Base-by-base conservation (phyloP, 106 monocot genomes). In the Dendrobium nobile region DNA sequence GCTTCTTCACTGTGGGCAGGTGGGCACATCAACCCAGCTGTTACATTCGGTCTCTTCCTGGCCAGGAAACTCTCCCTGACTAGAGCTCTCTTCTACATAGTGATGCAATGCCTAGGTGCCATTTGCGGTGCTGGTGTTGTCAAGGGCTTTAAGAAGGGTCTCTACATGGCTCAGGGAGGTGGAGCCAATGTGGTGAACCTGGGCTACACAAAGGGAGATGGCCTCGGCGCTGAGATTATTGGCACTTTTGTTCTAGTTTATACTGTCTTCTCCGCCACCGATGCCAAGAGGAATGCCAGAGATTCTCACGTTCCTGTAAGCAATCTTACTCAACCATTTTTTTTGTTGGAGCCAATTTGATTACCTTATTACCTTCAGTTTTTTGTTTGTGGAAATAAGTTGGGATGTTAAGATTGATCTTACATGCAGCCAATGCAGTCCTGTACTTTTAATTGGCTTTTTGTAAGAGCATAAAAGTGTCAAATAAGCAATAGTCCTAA, bases 241-340 rank as follows among this genome's bases (percentile, higher is more conserved):
- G 37, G 37, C 0, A 37, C 37, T 37, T 37, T 37, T 37, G 37
- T 37, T 37, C 37, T 37, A 37, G 37, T 37, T 2, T 37, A 37
- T 37, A 37, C 88, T 22, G 89, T 89, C 79, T 89, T 89, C 84
- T 89, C 89, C 24, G 87, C 90, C 31, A 90, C 90, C n/a, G 90
- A 90, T 79, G 83, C 90, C 77, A 90, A 90, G 87, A 75, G 90
- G 47, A 90, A 78, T 54, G 90, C 90, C 47, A 80, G 90, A 47
- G 90, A 90, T 82, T 90, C 90, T 13, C 90, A 90, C 59, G 87
- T 90, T 4, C 90, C 90, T 20, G 90, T 90, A 79, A 79, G 87
- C 70, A 37, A 37, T 31, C 54, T 22, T 20, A 22, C 18, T 6
- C 64, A 1, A 0, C 22, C 22, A 5, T 64, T 64, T 64, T 64